Evolutionary conservation across 1,284 basidiomycete species (phyloP).

Genomic region (Cutaneotrichosporon curvatum): DNA sequence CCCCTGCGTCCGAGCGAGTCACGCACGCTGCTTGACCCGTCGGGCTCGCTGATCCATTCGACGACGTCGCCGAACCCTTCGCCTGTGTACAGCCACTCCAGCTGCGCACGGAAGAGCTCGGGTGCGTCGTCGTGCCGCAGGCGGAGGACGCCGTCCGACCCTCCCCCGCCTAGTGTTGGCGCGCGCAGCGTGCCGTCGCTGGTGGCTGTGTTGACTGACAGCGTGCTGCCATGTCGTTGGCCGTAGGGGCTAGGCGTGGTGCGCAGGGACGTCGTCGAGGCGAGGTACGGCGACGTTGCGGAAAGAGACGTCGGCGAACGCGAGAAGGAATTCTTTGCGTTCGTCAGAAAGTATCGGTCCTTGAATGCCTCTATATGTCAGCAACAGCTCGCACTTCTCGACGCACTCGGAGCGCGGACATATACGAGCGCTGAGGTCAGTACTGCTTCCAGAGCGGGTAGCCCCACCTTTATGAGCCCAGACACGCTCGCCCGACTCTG

Average conservation of each 20-base stretch:
- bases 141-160: conserved; percentile 43
- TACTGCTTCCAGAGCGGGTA: not conserved
- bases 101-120: conserved; percentile 70
- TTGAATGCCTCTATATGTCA: conserved; percentile 56
- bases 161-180: conserved; percentile 9
- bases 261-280: conserved; percentile 12
- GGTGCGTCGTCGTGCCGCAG: conserved; percentile 64
- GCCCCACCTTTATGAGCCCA: conserved; percentile 43
- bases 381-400: not conserved
- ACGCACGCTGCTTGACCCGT: conserved; percentile 18
- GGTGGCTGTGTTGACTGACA: conserved; percentile 20
- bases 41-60: conserved; percentile 67
- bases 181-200: conserved; percentile 29
- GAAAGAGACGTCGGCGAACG: conserved; percentile 41
- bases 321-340: conserved; percentile 7
- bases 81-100: conserved; percentile 54
- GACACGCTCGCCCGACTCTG: conserved; percentile 50
- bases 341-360: conserved; percentile 60
- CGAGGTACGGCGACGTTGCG: conserved; percentile 7
- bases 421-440: conserved; percentile 71
- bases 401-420: conserved; percentile 65
- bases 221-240: conserved; percentile 10
- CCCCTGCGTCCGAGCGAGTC: conserved; percentile 31
- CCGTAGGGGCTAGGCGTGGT: conserved; percentile 10
- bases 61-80: conserved; percentile 74